Evolutionary conservation across 257 asterid genomes (phyloP), one percentile per base, ranked within the genome.

Genomic region (Rubia yunnanensis): DNA sequence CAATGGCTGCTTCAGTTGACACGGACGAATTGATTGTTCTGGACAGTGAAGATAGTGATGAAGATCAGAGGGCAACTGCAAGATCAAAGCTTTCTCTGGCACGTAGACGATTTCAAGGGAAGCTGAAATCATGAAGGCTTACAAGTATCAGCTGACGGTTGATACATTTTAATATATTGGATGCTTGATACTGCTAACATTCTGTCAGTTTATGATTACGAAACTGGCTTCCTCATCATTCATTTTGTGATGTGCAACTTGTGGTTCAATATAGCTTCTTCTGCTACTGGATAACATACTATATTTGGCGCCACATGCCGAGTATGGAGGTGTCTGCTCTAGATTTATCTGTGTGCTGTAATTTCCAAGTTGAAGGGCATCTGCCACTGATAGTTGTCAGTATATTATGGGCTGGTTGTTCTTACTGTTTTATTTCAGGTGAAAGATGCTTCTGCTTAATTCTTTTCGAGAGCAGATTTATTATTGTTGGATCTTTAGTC

Each of bases 21-120:
- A 50, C 71, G 22, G 88, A 89, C 54, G 56, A 73, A 32, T 71
- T 82, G 71, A 79, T 89, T 52, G 97, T 87, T 72, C 71, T 87
- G 82, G 95, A 87, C 49, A 89, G 95, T 61, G 95, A 89, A 71
- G 95, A 84, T n/a, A 84, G 91, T 66, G 96, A 80, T 44, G 94
- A 79, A 48, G 94, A 83, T 54, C 76, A 55, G 48, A 46, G 31
- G 59, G 68, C 44, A 41, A 61, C 82, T 64, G 76, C 65, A 49
- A 87, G 89, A 79, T 82, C 86, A 59, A 89, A 77, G 78, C 63
- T 85, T 70, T 78, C 79, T n/a, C 79, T 85, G 49, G 74, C 76
- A 15, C 76, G 69, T 64, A 78, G 82, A 79, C 70, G 78, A 72
- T 49, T 83, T 69, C 70, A 73, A n/a, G 74, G 78, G 74, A 88